Base-by-base conservation (phyloP, 2,329 filamentous ascomycete species). In the Nannizziopsis barbatae region DNA sequence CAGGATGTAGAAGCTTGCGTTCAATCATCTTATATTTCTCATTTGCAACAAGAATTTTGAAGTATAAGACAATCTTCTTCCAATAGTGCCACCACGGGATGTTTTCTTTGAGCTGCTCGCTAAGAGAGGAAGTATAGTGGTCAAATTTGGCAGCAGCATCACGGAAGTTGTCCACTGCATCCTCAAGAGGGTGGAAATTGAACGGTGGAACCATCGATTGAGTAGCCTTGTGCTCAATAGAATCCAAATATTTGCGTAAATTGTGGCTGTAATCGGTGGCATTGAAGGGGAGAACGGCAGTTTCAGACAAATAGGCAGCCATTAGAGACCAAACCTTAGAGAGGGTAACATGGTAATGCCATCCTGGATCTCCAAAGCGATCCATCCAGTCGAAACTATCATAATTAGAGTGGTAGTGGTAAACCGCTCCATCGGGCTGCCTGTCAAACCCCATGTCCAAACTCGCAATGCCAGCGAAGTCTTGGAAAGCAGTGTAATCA, bases 331-430 rank as follows among this genome's bases (percentile, higher is more conserved):
- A 72, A 10, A 89, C 62, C 60, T 84, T 81, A 2, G 83, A 74
- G 69, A 81, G 77, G 42, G 81, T 71, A 52, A 72, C 57, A 57
- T 83, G 79, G 56, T 82, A 80, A 6, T 73, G 61, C 65, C 76
- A 81, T 9, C 64, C 68, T 0, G 71, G 68, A 55, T 94, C 87
- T 3, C 86, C 86, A 55, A 79, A 87, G 2, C 71, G 81, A 11
- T 81, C 74, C 84, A 92, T 92, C 86, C 86, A 93, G 58, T 82
- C 71, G 60, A 85, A 89, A 31, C 77, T 84, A 60, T 93, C 87
- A 60, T 89, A 93, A 65, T 92, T 92, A 53, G 78, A 71, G 57
- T 93, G 86, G 59, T 92, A 93, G 64, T 86, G 84, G 58, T 86
- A 85, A 40, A 75, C 69, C 49, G 72, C 63, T 38, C 74, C 72